Evolutionary conservation across 805 yeast genomes (phyloP).

Genomic region (Nakazawaea wyomingensis): DNA sequence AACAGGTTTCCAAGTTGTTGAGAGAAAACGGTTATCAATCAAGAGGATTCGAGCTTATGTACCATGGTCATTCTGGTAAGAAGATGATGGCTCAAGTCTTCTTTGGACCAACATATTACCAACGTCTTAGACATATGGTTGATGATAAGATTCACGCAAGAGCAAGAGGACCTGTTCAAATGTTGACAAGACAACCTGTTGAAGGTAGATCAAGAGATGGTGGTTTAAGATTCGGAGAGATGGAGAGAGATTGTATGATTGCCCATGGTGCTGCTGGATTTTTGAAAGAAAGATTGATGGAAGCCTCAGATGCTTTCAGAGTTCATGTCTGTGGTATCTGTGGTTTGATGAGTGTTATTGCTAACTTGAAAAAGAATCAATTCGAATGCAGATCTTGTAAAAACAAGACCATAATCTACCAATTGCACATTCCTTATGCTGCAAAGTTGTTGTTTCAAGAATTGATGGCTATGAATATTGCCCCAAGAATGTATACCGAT

Average conservation of each 20-base stretch:
- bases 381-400: slow-evolving; percentile 98
- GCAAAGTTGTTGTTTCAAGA: slow-evolving; percentile 98
- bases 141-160: slow-evolving; percentile 99
- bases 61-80: slow-evolving; percentile 98
- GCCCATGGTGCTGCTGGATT: slow-evolving; percentile 99
- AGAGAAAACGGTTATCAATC: slow-evolving; percentile 97
- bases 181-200: slow-evolving; percentile 95
- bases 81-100: slow-evolving; percentile 96
- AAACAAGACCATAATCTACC: slow-evolving; percentile 96
- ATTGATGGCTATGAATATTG: slow-evolving; percentile 98
- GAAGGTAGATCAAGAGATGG: slow-evolving; percentile 99
- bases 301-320: slow-evolving; percentile 97
- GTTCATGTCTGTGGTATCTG: slow-evolving; percentile 98
- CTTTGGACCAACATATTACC: slow-evolving; percentile 99
- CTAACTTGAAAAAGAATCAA: slow-evolving; percentile 94
- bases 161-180: slow-evolving; percentile 98
- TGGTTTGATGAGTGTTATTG: slow-evolving; percentile 97
- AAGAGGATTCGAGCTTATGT: slow-evolving; percentile 98
- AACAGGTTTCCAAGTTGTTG: slow-evolving; percentile 85
- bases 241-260: slow-evolving; percentile 99
- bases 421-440: slow-evolving; percentile 96
- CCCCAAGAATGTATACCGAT: slow-evolving; percentile 96
- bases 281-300: slow-evolving; percentile 96
- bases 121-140: slow-evolving; percentile 98
- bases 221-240: slow-evolving; percentile 98